Percentiles rank a stretch among this genome's conserved stretches.
These are phyloP conservation scores for Lipomyces chichibuensis DNA, from an alignment of 805 yeast genomes.

Conservation along the genomic window DNA sequence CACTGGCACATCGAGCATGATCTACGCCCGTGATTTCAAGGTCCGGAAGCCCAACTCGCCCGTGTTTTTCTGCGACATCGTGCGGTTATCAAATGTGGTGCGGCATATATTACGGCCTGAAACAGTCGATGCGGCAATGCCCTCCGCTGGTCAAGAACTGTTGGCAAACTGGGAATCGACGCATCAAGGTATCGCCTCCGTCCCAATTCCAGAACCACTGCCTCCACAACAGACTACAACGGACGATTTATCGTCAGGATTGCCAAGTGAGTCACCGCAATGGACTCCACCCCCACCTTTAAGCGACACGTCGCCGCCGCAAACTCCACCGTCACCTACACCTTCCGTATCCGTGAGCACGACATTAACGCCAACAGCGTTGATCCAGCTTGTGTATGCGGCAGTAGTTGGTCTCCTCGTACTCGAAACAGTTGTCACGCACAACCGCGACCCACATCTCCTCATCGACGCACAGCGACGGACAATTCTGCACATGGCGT, in stretches of 20 bases:
- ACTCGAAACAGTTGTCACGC: conserved; percentile 5
- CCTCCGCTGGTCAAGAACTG: conserved; percentile 11
- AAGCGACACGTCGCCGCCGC: conserved; percentile 10
- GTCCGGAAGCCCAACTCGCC: conserved; percentile 18
- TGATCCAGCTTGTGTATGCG: conserved; percentile 24
- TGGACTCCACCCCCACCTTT: neutral
- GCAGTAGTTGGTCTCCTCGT: conserved; percentile 27
- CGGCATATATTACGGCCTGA: conserved; percentile 19
- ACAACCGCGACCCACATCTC: conserved; percentile 12
- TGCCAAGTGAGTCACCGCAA: neutral
- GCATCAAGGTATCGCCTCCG: conserved; percentile 6
- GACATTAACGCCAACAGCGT: conserved; percentile 12
- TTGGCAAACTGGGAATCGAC: conserved; percentile 19
- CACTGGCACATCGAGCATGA: conserved; percentile 20
- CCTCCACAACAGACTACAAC: neutral
- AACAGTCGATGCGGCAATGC: conserved; percentile 5
- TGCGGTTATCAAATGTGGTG: conserved; percentile 16
- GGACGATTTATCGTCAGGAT: neutral
- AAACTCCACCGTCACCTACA: neutral
- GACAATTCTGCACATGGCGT: conserved; percentile 14
- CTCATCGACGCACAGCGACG: conserved; percentile 14
- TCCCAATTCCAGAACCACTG: conserved; percentile 4
- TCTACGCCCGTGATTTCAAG: conserved; percentile 13
- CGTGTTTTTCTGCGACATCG: conserved; percentile 16
- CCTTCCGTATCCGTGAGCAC: neutral